phyloP scores from a whole-genome alignment of 176 grass and related monocot species.

The Saccharum officinarum region DNA sequence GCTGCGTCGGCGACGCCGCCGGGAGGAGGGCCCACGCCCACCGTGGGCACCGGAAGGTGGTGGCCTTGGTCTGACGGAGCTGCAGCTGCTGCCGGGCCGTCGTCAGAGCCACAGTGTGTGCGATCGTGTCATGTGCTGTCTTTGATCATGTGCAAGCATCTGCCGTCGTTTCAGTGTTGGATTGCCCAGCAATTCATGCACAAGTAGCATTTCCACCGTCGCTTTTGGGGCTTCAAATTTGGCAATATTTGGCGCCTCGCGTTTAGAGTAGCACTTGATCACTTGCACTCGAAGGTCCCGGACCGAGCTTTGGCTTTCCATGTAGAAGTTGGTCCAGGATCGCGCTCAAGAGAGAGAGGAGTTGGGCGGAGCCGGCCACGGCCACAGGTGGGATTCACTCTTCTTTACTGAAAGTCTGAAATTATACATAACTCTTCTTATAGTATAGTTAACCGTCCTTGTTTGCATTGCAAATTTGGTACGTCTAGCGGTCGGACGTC shows the following conservation, averaged over 20 bases:
- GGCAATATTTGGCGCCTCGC: not conserved
- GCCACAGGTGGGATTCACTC: too few relatives aligned
- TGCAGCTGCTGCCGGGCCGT: not conserved
- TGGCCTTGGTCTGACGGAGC: conserved; percentile 18
- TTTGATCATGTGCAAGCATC: not conserved
- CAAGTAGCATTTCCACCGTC: not conserved
- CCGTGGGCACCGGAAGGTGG: conserved; percentile 10
- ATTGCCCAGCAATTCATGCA: not conserved
- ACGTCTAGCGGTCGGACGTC: too few relatives aligned
- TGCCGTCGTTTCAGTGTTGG: not conserved
- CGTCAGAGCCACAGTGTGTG: not conserved
- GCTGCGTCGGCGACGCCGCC: conserved; percentile 27
- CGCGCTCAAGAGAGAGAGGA: not conserved
- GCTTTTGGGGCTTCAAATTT: not conserved
- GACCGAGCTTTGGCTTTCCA: too few relatives aligned
- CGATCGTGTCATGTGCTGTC: not conserved
- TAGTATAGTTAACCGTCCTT: too few relatives aligned
- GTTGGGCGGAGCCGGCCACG: not conserved
- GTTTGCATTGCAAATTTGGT: too few relatives aligned
- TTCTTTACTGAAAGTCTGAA: too few relatives aligned
- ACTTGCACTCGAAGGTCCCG: not conserved
- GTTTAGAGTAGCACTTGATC: not conserved
- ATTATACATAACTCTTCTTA: too few relatives aligned
- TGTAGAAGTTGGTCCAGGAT: not conserved
- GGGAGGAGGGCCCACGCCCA: conserved; percentile 2